Percentiles rank a stretch among this genome's conserved stretches.
Evolutionary conservation across 139 green algal species (phyloP).

Genomic region (Desmodesmus armatus): DNA sequence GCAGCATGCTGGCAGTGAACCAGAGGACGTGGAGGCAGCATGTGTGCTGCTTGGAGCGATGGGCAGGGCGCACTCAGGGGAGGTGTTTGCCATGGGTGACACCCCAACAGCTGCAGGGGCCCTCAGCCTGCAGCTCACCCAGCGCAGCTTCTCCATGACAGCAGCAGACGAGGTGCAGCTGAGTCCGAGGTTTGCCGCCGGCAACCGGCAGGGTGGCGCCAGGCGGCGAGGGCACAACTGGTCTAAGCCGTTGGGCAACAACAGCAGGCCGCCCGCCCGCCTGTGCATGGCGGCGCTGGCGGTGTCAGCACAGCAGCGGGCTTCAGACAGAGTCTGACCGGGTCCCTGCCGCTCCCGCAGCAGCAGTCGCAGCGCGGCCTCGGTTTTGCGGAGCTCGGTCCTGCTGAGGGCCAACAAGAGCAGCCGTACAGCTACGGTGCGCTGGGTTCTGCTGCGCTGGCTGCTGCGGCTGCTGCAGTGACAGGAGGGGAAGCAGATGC

Average conservation of each 20-base stretch:
- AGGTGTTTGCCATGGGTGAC: slow-evolving; percentile 1
- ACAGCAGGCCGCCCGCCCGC: no score
- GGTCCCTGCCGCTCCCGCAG: not conserved
- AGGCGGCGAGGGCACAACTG: slow-evolving; percentile 33
- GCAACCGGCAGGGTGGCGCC: not conserved
- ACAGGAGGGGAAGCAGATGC: not conserved
- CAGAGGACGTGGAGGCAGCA: slow-evolving; percentile 33
- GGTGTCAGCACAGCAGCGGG: no score
- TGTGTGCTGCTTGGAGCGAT: slow-evolving; percentile 38
- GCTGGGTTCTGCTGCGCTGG: not conserved
- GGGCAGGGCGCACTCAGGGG: slow-evolving; percentile 23
- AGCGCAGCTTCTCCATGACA: slow-evolving; percentile 3
- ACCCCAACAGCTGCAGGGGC: not conserved
- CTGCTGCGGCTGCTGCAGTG: not conserved
- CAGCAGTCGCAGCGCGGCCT: not conserved
- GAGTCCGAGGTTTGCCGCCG: not conserved
- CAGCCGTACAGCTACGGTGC: not conserved
- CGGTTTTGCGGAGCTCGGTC: no score
- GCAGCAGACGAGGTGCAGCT: not conserved
- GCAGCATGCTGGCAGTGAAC: no score
- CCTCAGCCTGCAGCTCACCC: not conserved
- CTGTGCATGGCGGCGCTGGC: no score
- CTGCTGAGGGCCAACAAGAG: not conserved
- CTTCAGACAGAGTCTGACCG: not conserved
- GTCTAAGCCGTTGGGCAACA: slow-evolving; percentile 31